A percentile compares a stretch with the other conserved stretches of the same genome.
Evolutionary conservation across 805 yeast genomes (phyloP).

Genomic region (Candida schatavii): DNA sequence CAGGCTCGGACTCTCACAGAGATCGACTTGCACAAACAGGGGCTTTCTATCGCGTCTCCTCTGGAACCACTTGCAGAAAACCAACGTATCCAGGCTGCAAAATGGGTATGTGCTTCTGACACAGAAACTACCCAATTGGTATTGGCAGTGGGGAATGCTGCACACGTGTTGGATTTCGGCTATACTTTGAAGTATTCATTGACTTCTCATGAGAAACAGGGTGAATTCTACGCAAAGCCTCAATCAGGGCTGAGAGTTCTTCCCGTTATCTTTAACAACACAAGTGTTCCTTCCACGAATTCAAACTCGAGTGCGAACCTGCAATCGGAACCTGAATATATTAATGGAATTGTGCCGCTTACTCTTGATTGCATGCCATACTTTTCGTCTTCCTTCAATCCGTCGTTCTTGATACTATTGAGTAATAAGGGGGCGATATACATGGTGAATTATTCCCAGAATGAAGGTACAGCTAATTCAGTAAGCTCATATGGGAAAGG

Average conservation of each 20-base stretch:
- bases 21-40: constrained; percentile 58
- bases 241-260: constrained; percentile 38
- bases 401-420: constrained; percentile 57
- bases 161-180: constrained; percentile 66
- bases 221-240: constrained; percentile 66
- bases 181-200: constrained; percentile 73
- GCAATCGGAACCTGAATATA: constrained; percentile 18
- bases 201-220: constrained; percentile 83
- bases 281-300: constrained; percentile 4
- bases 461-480: too few relatives aligned
- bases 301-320: constrained; percentile 14
- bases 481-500: too few relatives aligned
- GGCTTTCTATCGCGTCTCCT: constrained; percentile 16
- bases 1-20: constrained; percentile 74
- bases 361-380: constrained; percentile 56
- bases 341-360: constrained; percentile 29
- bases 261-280: constrained; percentile 22
- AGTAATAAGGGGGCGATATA: constrained; percentile 65
- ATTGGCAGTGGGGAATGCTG: constrained; percentile 63
- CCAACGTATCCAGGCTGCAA: constrained; percentile 49
- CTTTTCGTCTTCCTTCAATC: constrained; percentile 78
- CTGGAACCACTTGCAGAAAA: constrained; percentile 13
- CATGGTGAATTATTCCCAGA: constrained; percentile 20
- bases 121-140: constrained; percentile 78
- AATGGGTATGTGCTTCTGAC: constrained; percentile 78